phyloP scores from a whole-genome alignment of 306 rosid species.

The Biancaea sappan region DNA sequence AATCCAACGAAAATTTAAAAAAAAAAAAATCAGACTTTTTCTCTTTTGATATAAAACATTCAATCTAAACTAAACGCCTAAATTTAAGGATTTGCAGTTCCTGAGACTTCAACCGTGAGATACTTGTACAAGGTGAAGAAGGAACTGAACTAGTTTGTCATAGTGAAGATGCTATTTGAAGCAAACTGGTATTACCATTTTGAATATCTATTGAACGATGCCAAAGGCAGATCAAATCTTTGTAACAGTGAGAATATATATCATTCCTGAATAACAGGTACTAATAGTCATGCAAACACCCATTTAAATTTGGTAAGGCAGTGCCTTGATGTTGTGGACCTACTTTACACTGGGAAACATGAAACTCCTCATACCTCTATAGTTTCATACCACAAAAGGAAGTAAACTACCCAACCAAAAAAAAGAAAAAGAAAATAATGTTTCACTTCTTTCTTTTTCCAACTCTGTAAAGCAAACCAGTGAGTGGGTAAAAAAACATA shows the following conservation, averaged over 20 bases:
- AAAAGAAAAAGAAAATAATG: background rate
- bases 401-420: background rate
- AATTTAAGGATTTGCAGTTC: too few relatives aligned
- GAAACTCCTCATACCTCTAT: slow-evolving; percentile 29
- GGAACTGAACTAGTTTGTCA: background rate
- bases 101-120: too few relatives aligned
- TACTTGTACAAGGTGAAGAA: background rate
- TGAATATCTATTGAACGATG: slow-evolving; percentile 8
- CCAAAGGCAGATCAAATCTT: slow-evolving; percentile 26
- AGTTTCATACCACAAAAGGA: slow-evolving; percentile 21
- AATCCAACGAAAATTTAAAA: too few relatives aligned
- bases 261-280: slow-evolving; percentile 22
- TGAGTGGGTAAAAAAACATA: slow-evolving; percentile 18
- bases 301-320: slow-evolving; percentile 33
- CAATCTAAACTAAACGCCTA: too few relatives aligned
- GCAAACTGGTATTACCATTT: slow-evolving; percentile 10
- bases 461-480: slow-evolving; percentile 24
- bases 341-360: slow-evolving; percentile 40
- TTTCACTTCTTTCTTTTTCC: slow-evolving; percentile 8
- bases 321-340: slow-evolving; percentile 32
- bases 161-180: background rate
- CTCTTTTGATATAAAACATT: too few relatives aligned
- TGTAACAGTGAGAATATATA: slow-evolving; percentile 37
- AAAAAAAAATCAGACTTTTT: too few relatives aligned
- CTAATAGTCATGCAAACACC: slow-evolving; percentile 30